Conservation (phyloP, 2,329 filamentous ascomycete genomes). For the Emergomyces africanus region DNA sequence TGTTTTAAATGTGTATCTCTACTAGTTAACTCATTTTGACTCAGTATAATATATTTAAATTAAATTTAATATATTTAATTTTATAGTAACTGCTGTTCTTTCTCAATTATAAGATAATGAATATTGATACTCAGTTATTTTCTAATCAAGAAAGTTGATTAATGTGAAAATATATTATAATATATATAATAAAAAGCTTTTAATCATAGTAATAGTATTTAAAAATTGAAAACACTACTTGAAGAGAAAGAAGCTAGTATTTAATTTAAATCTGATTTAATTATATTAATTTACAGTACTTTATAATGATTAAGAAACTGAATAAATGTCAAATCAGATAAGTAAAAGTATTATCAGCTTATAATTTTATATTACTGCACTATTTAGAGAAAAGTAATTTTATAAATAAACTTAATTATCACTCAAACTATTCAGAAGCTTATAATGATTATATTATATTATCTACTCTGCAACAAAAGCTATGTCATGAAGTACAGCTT, state of each 20-base stretch:
- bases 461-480: background rate
- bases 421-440: background rate
- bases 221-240: conserved; percentile 14
- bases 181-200: conserved; percentile 20
- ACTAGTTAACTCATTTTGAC: too few species aligned
- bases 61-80: too few species aligned
- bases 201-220: conserved; percentile 17
- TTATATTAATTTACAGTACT: conserved; percentile 18
- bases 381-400: conserved; percentile 1
- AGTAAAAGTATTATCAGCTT: background rate
- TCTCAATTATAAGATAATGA: too few species aligned
- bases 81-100: conserved; percentile 6
- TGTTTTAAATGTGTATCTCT: too few species aligned
- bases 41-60: too few species aligned
- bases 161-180: conserved; percentile 16
- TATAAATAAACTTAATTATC: background rate
- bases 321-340: conserved; percentile 3
- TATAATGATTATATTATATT: background rate
- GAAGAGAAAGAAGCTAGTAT: too few species aligned
- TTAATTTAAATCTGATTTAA: conserved; percentile 14
- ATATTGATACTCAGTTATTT: conserved; percentile 14
- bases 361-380: conserved; percentile 4
- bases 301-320: conserved; percentile 8
- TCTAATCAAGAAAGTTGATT: conserved; percentile 15
- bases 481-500: background rate